These are phyloP conservation scores for Helotiales sp. DNA, from an alignment of 2,329 filamentous ascomycete genomes.

Conservation along the genomic window DNA sequence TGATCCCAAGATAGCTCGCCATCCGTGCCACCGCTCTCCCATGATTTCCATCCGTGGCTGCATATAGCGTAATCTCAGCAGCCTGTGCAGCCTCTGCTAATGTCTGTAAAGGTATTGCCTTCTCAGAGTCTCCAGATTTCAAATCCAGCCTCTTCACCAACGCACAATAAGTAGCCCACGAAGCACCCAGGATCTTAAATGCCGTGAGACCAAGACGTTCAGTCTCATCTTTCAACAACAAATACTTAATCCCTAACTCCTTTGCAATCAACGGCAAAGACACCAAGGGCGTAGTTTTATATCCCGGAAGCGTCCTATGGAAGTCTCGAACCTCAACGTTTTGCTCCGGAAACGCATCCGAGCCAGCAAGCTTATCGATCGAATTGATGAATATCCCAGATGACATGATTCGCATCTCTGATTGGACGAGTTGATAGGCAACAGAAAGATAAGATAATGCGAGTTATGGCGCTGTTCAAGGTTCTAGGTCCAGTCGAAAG, in stretches of 20 bases:
- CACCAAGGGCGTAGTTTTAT: slow-evolving; percentile 29
- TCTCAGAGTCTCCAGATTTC: slow-evolving; percentile 1
- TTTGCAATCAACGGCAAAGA: slow-evolving; percentile 53
- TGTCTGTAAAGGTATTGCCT: neutral
- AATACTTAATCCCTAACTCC: slow-evolving; percentile 54
- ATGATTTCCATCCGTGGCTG: slow-evolving; percentile 76
- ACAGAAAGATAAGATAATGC: too few species aligned
- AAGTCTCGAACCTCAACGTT: slow-evolving; percentile 4
- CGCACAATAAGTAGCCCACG: slow-evolving; percentile 67
- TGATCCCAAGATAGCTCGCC: slow-evolving; percentile 57
- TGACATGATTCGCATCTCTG: neutral
- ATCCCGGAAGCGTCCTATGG: slow-evolving; percentile 20
- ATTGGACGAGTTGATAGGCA: too few species aligned
- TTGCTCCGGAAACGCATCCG: neutral
- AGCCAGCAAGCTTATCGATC: neutral
- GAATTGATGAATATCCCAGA: slow-evolving; percentile 9
- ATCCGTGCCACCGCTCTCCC: slow-evolving; percentile 72
- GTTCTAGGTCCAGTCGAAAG: too few species aligned
- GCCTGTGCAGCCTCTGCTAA: slow-evolving; percentile 27
- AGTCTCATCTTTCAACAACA: slow-evolving; percentile 73
- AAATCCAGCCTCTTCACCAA: slow-evolving; percentile 47
- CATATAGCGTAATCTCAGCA: slow-evolving; percentile 48
- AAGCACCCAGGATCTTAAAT: slow-evolving; percentile 81
- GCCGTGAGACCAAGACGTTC: slow-evolving; percentile 67
- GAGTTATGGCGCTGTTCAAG: too few species aligned